These are phyloP conservation scores for Ilex aquifolium DNA, from an alignment of 257 asterid genomes.

Conservation along the genomic window DNA sequence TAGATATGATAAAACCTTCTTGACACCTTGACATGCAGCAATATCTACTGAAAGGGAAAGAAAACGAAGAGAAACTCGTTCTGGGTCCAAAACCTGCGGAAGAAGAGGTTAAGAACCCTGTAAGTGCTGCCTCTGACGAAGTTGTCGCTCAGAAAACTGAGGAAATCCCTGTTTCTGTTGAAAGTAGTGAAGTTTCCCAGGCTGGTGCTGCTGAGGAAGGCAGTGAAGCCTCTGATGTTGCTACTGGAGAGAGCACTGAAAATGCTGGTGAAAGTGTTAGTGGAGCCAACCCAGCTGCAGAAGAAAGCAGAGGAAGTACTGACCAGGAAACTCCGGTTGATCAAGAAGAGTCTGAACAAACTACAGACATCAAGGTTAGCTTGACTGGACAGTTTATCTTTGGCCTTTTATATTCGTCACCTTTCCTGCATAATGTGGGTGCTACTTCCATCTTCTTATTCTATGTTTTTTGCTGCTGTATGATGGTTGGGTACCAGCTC, in stretches of 20 bases:
- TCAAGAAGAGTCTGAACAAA: constrained; percentile 52
- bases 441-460: background rate
- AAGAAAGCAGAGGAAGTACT: constrained; percentile 39
- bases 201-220: constrained; percentile 31
- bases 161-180: constrained; percentile 38
- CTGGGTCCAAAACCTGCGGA: constrained; percentile 33
- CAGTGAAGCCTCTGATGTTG: constrained; percentile 32
- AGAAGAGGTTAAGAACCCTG: constrained; percentile 38
- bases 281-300: constrained; percentile 21
- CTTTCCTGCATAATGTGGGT: constrained; percentile 11
- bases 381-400: background rate
- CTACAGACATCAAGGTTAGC: constrained; percentile 67
- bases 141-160: constrained; percentile 28
- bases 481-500: constrained; percentile 37
- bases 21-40: constrained; percentile 38
- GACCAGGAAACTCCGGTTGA: constrained; percentile 40
- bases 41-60: constrained; percentile 55
- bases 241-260: constrained; percentile 40
- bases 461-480: background rate
- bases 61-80: constrained; percentile 21
- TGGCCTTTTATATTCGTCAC: background rate
- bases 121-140: constrained; percentile 31
- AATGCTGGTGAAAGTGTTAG: constrained; percentile 31
- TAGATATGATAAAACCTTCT: background rate
- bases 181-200: constrained; percentile 36